These are phyloP conservation scores for Penicillium angulare DNA, from an alignment of 495 filamentous ascomycete species.

Conservation along the genomic window DNA sequence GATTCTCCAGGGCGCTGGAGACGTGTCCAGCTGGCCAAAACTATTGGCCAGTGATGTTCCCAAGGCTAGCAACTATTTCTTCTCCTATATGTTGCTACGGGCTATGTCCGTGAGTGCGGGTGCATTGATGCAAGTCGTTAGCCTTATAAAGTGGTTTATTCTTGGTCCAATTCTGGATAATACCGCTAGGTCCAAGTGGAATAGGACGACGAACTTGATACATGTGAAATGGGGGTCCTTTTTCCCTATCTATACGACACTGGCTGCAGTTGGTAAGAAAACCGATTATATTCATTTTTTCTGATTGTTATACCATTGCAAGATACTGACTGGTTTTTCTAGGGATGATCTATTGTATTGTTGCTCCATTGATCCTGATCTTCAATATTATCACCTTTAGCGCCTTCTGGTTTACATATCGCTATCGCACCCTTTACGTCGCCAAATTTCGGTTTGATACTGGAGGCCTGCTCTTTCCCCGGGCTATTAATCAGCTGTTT, in stretches of 20 bases:
- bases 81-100: constrained; percentile 96
- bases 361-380: constrained; percentile 85
- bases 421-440: constrained; percentile 95
- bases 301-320: background rate
- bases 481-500: constrained; percentile 94
- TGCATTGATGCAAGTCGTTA: constrained; percentile 78
- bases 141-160: constrained; percentile 79
- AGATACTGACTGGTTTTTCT: constrained; percentile 5
- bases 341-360: constrained; percentile 85
- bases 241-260: constrained; percentile 93
- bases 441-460: constrained; percentile 89
- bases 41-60: constrained; percentile 82
- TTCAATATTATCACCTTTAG: constrained; percentile 95
- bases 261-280: constrained; percentile 78
- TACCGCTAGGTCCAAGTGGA: constrained; percentile 88
- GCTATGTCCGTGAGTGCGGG: constrained; percentile 87
- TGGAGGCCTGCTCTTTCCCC: constrained; percentile 88
- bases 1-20: constrained; percentile 57
- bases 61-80: constrained; percentile 93
- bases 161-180: constrained; percentile 74
- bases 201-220: constrained; percentile 73
- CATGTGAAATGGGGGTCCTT: constrained; percentile 87
- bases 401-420: constrained; percentile 92
- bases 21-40: constrained; percentile 60
- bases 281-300: background rate